Evolutionary conservation across 2,329 filamentous ascomycete genomes (phyloP).

Genomic region (Paraphoma chrysanthemicola): DNA sequence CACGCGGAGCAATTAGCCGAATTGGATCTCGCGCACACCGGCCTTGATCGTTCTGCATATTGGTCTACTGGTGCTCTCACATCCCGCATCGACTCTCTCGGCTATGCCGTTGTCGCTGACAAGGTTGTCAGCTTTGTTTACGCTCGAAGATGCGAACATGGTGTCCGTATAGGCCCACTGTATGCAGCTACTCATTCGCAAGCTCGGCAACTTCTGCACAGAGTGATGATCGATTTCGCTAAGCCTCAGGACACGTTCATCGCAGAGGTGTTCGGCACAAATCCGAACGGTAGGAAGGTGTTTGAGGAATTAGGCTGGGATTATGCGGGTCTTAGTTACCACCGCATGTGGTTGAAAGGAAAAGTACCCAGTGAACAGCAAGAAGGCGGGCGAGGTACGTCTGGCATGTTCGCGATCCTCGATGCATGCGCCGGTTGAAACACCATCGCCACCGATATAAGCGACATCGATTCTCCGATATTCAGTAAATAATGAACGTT

Average conservation of each 20-base stretch:
- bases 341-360: slow-evolving; percentile 49
- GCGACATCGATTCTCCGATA: not conserved
- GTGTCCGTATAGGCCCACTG: slow-evolving; percentile 46
- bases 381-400: slow-evolving; percentile 35
- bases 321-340: slow-evolving; percentile 37
- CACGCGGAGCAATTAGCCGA: slow-evolving; percentile 25
- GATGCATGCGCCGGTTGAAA: slow-evolving; percentile 39
- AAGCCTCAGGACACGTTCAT: slow-evolving; percentile 26
- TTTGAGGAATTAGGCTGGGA: slow-evolving; percentile 46
- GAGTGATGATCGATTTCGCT: slow-evolving; percentile 31
- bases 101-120: slow-evolving; percentile 26
- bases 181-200: slow-evolving; percentile 36
- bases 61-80: slow-evolving; percentile 41
- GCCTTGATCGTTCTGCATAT: slow-evolving; percentile 37
- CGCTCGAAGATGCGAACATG: slow-evolving; percentile 39
- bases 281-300: slow-evolving; percentile 32
- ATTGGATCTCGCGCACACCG: slow-evolving; percentile 39
- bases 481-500: not conserved
- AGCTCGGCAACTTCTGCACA: slow-evolving; percentile 32
- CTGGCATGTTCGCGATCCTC: slow-evolving; percentile 45
- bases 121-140: slow-evolving; percentile 38
- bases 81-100: slow-evolving; percentile 34
- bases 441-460: not conserved
- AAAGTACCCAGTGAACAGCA: slow-evolving; percentile 39
- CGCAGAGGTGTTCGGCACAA: slow-evolving; percentile 45